Base-by-base conservation (phyloP, 2,329 filamentous ascomycete genomes). In the Aspergillus puulaauensis region DNA sequence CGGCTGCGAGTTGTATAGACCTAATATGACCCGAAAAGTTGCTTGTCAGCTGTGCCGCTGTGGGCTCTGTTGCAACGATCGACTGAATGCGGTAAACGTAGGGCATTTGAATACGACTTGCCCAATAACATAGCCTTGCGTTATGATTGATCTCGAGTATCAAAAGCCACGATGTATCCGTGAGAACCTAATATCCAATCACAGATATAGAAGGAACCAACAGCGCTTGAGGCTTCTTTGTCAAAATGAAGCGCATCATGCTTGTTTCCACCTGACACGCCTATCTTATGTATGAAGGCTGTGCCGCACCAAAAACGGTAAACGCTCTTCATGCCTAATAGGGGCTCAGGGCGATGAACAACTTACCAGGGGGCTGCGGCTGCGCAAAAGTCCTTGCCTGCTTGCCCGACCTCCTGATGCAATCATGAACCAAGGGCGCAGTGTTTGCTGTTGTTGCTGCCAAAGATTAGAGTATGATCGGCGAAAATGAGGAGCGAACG, bases 271-370 rank as follows among this genome's bases (percentile, higher is more conserved):
- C 44, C 44, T n/a, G 44, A 46, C 23, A 46, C 44, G 44, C 23
- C 44, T 46, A 27, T 46, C 46, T 3, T 23, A 56, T 64, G 62
- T 54, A 63, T 31, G 44, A 46, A 49, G 55, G 56, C 62, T 62
- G 59, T 58, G 62, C 62, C 61, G 56, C 61, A 63, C 33, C 54
- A 52, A 43, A 49, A 52, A 53, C 7, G 44, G 56, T 41, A 56
- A 56, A 56, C 23, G 31, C 43, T 41, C 12, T 19, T 31, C 12
- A 15, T 31, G n/a, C 23, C 24, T 14, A 40, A 23, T 12, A n/a
- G 12, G 4, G 19, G 11, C 11, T 6, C 9, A 9, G 27, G 27
- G 9, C 27, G 27, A 31, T 11, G 27, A 31, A 4, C 27, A 11
- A 9, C 9, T 31, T 31, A 8, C 27, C 27, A 31, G 27, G 9